These are phyloP conservation scores for Barnettozyma populi DNA, from an alignment of 805 yeast genomes.

Conservation along the genomic window DNA sequence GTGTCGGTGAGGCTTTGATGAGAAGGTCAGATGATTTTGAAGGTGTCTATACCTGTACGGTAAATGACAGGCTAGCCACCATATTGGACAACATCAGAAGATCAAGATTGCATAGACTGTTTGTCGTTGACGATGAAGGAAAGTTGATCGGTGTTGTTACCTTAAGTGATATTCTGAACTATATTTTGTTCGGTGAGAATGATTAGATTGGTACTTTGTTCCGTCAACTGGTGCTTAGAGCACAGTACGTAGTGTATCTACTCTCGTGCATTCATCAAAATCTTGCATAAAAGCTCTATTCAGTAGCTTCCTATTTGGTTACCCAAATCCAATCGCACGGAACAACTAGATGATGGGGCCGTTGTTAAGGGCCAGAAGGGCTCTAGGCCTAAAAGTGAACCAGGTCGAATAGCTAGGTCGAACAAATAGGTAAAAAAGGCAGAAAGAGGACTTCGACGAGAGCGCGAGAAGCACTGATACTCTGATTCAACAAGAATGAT, in stretches of 20 bases:
- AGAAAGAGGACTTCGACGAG: too few species aligned
- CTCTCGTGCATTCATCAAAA: too few species aligned
- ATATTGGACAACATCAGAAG: conserved; percentile 91
- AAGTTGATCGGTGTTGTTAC: conserved; percentile 79
- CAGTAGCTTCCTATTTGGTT: neutral
- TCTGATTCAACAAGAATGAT: too few species aligned
- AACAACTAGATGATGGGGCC: too few species aligned
- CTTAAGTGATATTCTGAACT: conserved; percentile 82
- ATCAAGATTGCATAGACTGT: conserved; percentile 84
- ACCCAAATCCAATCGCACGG: too few species aligned
- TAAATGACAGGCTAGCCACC: conserved; percentile 78
- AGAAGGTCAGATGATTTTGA: conserved; percentile 94
- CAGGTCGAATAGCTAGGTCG: too few species aligned
- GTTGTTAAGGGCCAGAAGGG: neutral
- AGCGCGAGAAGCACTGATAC: too few species aligned
- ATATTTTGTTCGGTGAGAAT: conserved; percentile 61
- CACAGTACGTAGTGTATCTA: neutral
- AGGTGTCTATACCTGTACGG: conserved; percentile 94
- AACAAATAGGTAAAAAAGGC: too few species aligned
- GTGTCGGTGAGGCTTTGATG: conserved; percentile 94
- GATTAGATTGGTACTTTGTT: conserved; percentile 5
- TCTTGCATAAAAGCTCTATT: neutral
- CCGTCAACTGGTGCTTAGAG: neutral
- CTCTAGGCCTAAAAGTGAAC: too few species aligned
- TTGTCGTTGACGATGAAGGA: conserved; percentile 84